phyloP scores from a whole-genome alignment of 306 rosid species.

The Corylus americana region DNA sequence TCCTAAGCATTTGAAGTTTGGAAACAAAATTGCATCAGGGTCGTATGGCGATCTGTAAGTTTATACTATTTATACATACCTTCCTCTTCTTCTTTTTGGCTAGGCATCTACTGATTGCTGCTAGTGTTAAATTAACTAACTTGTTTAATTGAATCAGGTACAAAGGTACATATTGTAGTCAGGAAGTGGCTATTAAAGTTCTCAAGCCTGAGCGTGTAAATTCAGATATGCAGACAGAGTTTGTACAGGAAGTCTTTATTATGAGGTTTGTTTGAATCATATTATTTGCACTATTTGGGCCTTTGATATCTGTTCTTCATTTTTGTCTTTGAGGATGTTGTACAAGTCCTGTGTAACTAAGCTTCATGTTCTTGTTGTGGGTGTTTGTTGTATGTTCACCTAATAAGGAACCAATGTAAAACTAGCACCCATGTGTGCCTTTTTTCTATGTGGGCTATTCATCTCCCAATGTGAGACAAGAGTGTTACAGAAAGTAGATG shows the following conservation, averaged over 20 bases:
- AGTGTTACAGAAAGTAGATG: not conserved
- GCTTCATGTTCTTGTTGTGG: too few species aligned
- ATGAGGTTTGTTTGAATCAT: constrained; percentile 65
- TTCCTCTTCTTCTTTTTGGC: not conserved
- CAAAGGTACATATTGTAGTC: constrained; percentile 88
- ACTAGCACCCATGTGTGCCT: too few species aligned
- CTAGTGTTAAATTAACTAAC: constrained; percentile 23
- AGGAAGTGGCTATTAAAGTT: constrained; percentile 94
- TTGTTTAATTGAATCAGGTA: constrained; percentile 52
- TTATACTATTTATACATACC: not conserved
- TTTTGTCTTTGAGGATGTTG: constrained; percentile 11
- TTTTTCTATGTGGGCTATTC: too few species aligned
- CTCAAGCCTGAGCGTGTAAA: constrained; percentile 83
- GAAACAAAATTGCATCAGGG: constrained; percentile 85
- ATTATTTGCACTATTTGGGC: constrained; percentile 12
- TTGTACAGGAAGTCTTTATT: constrained; percentile 90
- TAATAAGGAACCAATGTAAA: too few species aligned
- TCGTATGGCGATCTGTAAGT: constrained; percentile 97
- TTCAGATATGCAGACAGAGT: constrained; percentile 87
- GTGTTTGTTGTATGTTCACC: too few species aligned
- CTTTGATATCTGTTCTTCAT: constrained; percentile 13
- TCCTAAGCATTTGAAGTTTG: constrained; percentile 71
- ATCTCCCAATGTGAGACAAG: too few species aligned
- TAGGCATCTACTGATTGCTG: constrained; percentile 7
- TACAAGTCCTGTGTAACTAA: not conserved